A percentile compares a stretch with the other conserved stretches of the same genome.
These are phyloP conservation scores for Pilaira anomala DNA, from an alignment of 192 early-diverging fungal genomes.

Conservation along the genomic window DNA sequence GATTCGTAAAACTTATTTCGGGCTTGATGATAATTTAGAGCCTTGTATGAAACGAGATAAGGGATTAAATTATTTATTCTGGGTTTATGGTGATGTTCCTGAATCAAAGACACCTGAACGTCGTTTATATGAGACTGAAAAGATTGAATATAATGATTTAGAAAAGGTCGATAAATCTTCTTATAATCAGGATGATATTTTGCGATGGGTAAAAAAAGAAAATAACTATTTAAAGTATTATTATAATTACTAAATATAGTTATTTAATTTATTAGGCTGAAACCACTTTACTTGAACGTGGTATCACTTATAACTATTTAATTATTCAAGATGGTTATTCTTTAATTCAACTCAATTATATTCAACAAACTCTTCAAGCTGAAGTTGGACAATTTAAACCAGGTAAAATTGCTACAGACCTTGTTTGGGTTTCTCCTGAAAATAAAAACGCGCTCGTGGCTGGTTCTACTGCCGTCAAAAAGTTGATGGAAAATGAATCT, in stretches of 20 bases:
- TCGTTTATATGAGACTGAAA: slow-evolving; percentile 44
- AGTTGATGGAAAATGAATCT: slow-evolving; percentile 21
- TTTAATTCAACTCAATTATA: slow-evolving; percentile 30
- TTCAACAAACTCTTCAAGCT: slow-evolving; percentile 22
- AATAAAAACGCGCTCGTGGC: slow-evolving; percentile 30
- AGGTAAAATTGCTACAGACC: neutral
- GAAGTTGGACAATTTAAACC: neutral
- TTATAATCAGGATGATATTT: slow-evolving; percentile 18
- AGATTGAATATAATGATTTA: slow-evolving; percentile 52
- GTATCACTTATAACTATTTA: slow-evolving; percentile 44
- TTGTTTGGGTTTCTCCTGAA: neutral
- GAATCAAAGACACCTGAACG: slow-evolving; percentile 28
- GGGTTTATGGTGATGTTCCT: slow-evolving; percentile 37
- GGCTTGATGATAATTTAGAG: slow-evolving; percentile 47
- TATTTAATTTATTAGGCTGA: slow-evolving; percentile 22
- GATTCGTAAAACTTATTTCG: slow-evolving; percentile 53
- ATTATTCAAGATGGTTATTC: slow-evolving; percentile 35
- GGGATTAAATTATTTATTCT: slow-evolving; percentile 44
- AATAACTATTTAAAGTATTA: neutral
- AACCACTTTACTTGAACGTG: slow-evolving; percentile 3
- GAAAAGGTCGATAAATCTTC: neutral
- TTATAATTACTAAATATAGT: neutral
- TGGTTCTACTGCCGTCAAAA: slow-evolving; percentile 30
- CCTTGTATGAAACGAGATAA: slow-evolving; percentile 46
- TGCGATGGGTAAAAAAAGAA: slow-evolving; percentile 31